Evolutionary conservation across 1,284 basidiomycete species (phyloP), one percentile per base, ranked within the genome.

Genomic region (Chalciporus piperatoides): DNA sequence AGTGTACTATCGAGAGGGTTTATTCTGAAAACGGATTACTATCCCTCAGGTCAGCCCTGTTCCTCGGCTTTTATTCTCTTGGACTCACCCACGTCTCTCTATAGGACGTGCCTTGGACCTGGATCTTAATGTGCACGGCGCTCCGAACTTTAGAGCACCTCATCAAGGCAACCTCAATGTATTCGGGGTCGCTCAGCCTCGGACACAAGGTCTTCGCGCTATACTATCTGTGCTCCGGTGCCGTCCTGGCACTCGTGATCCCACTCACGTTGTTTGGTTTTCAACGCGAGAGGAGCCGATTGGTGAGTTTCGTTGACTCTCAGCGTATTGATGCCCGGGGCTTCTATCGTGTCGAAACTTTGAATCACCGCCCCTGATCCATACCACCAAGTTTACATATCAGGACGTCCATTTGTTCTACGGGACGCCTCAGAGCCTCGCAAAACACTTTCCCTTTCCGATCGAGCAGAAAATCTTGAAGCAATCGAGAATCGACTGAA

Each of bases 361-460:
- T 49, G 42, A 46, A 52, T 30, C n/a, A 35, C 24, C 25, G n/a
- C 33, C n/a, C 30, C 24, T 44, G 23, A 27, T 32, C 5, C 25
- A 7, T 44, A 19, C 45, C 3, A 44, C 38, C 23, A 54, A 80
- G 84, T 96, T 36, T 95, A 94, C 63, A 95, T 98, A 53, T 94
- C 92, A 46, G 92, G 92, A 10, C 81, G 94, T 25, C 94, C 97
- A 0, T 99, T 97, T 61, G 96, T 99, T 11, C 76, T 99, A n/a
- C 81, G 97, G 43, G 96, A 99, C 67, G 84, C 90, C 0, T 81
- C 90, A 11, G 84, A 88, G 50, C 96, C 97, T 1, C 80, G 89
- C 50, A 79, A 82, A 44, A 90, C 88, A 0, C 77, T 98, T 49
- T 77, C 84, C 14, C 71, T 98, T 36, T 96, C 92, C 14, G 92